Base-by-base conservation (phyloP, 202 grass and related monocot species). In the Alloteropsis angusta region DNA sequence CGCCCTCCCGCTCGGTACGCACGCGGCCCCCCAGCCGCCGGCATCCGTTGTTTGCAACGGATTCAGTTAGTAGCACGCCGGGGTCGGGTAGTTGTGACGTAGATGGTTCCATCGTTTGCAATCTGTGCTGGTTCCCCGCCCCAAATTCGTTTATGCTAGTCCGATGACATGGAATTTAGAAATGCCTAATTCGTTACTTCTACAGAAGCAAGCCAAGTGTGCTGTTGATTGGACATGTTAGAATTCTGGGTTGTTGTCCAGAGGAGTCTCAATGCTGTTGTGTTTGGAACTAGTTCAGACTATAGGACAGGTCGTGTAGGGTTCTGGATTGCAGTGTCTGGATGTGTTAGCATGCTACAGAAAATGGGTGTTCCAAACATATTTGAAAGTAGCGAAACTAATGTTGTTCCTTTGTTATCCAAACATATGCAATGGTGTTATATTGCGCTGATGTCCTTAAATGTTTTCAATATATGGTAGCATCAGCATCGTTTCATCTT, bases 1-100 rank as follows among this genome's bases (percentile, higher is more conserved):
- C 76, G 81, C 88, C 22, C 36, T 93, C 41, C 84, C 90, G 1
- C 10, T 79, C 3, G 93, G 93, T 93, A 87, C 34, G 41, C 16
- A 1, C 21, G 28, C 3, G 12, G 17, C n/a, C 16, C 60, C 23
- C 35, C 16, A 5, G 1, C 16, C 16, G 5, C 65, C 28, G 12
- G 36, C 64, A 16, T 70, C 13, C 23, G 49, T 32, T 19, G 37
- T 9, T 72, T 36, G 28, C 43, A 23, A 71, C 48, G 58, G 37
- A 75, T 70, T 72, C 34, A 5, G 48, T 74, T 80, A 34, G 15
- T 77, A 56, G 26, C 18, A 12, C 10, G 36, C 53, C 53, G 75
- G 4, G 18, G 36, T 21, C 53, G 75, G 2, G 18, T 34, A 50
- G 36, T 34, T 54, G 44, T 32, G 38, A n/a, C 45, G 9, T 6